Percentiles rank a stretch among this genome's conserved stretches.
These are phyloP conservation scores for Colletotrichum spinosum DNA, from an alignment of 2,329 filamentous ascomycete genomes.

Conservation along the genomic window DNA sequence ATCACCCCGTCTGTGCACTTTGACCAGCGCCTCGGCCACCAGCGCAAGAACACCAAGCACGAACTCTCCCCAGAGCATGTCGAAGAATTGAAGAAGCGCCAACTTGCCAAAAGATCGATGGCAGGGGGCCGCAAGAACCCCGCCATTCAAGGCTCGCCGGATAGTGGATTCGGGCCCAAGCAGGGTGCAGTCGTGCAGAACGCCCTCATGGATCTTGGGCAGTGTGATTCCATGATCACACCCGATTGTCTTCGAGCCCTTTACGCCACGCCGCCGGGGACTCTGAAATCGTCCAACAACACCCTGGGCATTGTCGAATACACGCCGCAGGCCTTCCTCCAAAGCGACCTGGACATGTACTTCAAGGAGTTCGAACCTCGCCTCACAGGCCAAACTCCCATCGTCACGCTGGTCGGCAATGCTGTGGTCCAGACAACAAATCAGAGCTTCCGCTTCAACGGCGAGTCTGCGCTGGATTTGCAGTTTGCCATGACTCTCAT, in stretches of 20 bases:
- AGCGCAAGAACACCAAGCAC: constrained; percentile 40
- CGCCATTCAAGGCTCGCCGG: constrained; percentile 45
- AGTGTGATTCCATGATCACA: constrained; percentile 67
- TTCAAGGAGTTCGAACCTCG: constrained; percentile 56
- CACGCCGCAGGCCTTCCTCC: constrained; percentile 62
- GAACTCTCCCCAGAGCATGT: constrained; percentile 40
- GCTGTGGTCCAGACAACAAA: constrained; percentile 53
- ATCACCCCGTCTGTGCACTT: constrained; percentile 55
- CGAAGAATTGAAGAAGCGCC: constrained; percentile 43
- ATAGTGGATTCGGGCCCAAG: constrained; percentile 44
- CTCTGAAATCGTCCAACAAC: constrained; percentile 51
- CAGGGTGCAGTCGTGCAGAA: constrained; percentile 45
- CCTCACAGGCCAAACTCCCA: constrained; percentile 58
- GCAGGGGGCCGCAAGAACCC: constrained; percentile 32
- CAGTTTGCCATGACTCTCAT: constrained; percentile 65
- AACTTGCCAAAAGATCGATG: constrained; percentile 37
- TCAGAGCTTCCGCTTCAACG: constrained; percentile 42
- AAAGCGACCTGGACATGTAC: constrained; percentile 60
- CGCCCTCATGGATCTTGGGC: constrained; percentile 44
- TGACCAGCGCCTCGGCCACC: constrained; percentile 46
- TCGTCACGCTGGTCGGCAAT: constrained; percentile 59
- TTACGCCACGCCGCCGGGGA: constrained; percentile 56
- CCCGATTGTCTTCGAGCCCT: constrained; percentile 65
- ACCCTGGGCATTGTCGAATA: constrained; percentile 65
- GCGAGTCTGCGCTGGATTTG: constrained; percentile 66